Evolutionary conservation across 2,329 filamentous ascomycete genomes (phyloP), one percentile per base, ranked within the genome.

Genomic region (Lasiodiplodia hormozganensis): DNA sequence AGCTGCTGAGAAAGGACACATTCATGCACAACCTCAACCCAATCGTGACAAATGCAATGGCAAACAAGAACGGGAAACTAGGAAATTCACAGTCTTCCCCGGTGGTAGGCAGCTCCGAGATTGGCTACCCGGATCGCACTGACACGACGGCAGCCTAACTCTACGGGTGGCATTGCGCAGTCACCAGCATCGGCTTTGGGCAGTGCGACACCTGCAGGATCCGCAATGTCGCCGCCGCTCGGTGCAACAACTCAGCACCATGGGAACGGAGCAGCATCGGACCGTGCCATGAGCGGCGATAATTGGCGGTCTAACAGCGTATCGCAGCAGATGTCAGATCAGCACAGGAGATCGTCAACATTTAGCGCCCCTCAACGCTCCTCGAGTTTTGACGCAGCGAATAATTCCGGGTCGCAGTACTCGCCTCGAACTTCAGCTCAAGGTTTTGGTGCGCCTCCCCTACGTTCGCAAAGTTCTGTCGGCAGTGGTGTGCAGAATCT

Each of bases 1-100:
- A 92, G 70, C 82, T 94, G 67, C 90, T 90, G 76, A 89, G 91
- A 68, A 92, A 70, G 79, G 91, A 94, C 76, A 88, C 87, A 16
- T 85, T 90, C 76, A 82, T 89, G 77, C 86, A 88, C 71, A 81
- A 81, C 67, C 73, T 80, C 49, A 81, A 81, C 54, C 79, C 79
- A 18, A 81, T 81, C 25, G 79, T 81, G 51, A 79, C 78, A 1
- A 78, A 51, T 53, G 67, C 67, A 34, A 68, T 68, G 58, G 67
- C 58, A 16, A 68, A 62, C 34, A 79, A 80, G 71, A 76, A 70
- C 65, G 70, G 72, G 18, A 70, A 69, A 66, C 65, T 73, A 68
- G 71, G 70, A 54, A 71, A 70, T 38, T 68, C 73, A 25, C 65
- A 68, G 34, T 72, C 71, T 67, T 75, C 74, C 57, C 74, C 73